A percentile compares a stretch with the other conserved stretches of the same genome.
phyloP scores from a whole-genome alignment of 805 yeast species.

The Yarrowia bubula region DNA sequence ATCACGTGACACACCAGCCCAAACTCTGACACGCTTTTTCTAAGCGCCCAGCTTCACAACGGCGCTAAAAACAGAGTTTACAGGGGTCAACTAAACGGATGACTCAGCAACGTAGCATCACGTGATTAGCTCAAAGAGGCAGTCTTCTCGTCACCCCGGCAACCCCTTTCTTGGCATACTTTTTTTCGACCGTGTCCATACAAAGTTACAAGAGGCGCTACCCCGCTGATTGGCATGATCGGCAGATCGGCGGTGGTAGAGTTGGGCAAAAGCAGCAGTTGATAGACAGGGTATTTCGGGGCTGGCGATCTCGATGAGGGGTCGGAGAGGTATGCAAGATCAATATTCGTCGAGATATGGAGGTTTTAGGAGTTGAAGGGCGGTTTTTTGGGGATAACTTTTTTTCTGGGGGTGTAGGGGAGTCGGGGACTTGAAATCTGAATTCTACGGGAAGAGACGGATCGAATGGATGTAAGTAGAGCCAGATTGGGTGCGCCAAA shows the following conservation, averaged over 20 bases:
- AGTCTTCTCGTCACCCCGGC: background rate
- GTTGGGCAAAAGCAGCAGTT: background rate
- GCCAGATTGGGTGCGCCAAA: background rate
- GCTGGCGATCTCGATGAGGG: constrained; percentile 7
- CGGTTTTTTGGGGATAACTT: background rate
- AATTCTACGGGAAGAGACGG: background rate
- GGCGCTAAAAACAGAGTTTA: too few relatives aligned
- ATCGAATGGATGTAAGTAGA: background rate
- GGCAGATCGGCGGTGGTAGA: background rate
- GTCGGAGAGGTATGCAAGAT: background rate
- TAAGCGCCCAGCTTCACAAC: too few relatives aligned
- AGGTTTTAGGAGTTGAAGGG: background rate
- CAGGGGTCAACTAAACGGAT: too few relatives aligned
- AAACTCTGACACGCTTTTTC: too few relatives aligned
- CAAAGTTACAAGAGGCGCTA: background rate
- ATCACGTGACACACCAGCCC: too few relatives aligned
- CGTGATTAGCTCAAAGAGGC: background rate
- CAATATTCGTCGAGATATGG: background rate
- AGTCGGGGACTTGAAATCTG: background rate
- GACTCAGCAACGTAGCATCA: background rate
- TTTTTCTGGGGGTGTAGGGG: background rate
- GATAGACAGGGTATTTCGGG: constrained; percentile 5
- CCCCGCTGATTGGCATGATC: constrained; percentile 16
- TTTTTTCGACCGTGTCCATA: background rate
- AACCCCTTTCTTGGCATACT: background rate